Percentiles rank a stretch among this genome's conserved stretches.
These are phyloP conservation scores for Backusella luteola DNA, from an alignment of 192 early-diverging fungal species.

Conservation along the genomic window DNA sequence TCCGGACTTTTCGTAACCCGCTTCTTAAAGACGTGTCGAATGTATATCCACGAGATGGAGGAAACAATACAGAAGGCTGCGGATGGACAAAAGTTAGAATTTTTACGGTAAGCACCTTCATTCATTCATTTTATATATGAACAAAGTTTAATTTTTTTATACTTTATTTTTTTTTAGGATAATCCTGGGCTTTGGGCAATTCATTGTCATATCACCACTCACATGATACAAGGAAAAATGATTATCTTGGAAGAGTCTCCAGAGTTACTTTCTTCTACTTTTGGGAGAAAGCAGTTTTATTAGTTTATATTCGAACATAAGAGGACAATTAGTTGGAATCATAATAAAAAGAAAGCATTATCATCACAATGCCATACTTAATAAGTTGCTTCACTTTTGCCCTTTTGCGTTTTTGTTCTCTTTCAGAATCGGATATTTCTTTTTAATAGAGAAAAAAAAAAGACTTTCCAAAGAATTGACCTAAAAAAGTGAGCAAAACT, in stretches of 20 bases:
- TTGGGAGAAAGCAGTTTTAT: neutral
- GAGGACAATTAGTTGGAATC: too few relatives aligned
- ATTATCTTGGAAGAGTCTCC: slow-evolving; percentile 13
- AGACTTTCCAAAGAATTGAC: too few relatives aligned
- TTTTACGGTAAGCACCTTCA: neutral
- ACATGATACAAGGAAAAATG: slow-evolving; percentile 11
- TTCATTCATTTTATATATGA: neutral
- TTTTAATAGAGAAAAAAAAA: too few relatives aligned
- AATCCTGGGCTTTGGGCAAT: slow-evolving; percentile 20
- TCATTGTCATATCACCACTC: slow-evolving; percentile 9
- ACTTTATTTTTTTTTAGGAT: slow-evolving; percentile 2
- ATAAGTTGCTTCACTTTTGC: too few relatives aligned
- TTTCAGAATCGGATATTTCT: too few relatives aligned
- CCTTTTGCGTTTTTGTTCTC: too few relatives aligned
- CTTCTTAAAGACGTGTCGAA: slow-evolving; percentile 6
- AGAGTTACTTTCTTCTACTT: slow-evolving; percentile 2
- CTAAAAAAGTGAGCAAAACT: too few relatives aligned
- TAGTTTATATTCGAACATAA: too few relatives aligned
- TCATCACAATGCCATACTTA: too few relatives aligned
- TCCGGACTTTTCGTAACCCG: neutral
- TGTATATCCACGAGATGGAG: slow-evolving; percentile 16
- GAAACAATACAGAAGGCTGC: neutral
- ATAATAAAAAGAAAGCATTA: too few relatives aligned
- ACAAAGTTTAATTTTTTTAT: neutral
- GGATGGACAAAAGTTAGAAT: slow-evolving; percentile 19